These are phyloP conservation scores for Colletotrichum gloeosporioides DNA, from an alignment of 2,329 filamentous ascomycete genomes.

Conservation along the genomic window DNA sequence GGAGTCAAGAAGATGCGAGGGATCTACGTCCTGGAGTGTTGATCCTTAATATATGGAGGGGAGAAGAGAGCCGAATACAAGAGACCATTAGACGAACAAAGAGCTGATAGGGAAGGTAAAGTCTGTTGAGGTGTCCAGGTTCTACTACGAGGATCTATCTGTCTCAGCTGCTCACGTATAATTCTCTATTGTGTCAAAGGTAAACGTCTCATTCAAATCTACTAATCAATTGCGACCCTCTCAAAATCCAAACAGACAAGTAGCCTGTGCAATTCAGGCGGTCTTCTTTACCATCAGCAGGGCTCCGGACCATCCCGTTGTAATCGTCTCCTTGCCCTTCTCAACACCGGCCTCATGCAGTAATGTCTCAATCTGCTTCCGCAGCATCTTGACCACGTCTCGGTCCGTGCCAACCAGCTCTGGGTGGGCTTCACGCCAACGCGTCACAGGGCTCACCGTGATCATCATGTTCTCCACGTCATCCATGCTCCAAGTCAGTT, in stretches of 20 bases:
- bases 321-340: slow-evolving; percentile 34
- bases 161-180: not conserved
- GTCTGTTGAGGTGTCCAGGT: too few species aligned
- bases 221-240: too few species aligned
- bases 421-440: slow-evolving; percentile 52
- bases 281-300: slow-evolving; percentile 36
- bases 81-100: too few species aligned
- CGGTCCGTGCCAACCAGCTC: slow-evolving; percentile 43
- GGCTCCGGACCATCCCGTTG: slow-evolving; percentile 25
- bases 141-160: too few species aligned
- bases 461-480: slow-evolving; percentile 38
- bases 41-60: too few species aligned
- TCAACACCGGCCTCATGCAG: slow-evolving; percentile 39
- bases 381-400: slow-evolving; percentile 38
- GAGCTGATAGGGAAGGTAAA: too few species aligned
- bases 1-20: too few species aligned
- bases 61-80: too few species aligned
- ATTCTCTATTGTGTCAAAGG: too few species aligned
- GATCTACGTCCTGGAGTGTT: too few species aligned
- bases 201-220: too few species aligned
- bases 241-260: too few species aligned
- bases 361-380: slow-evolving; percentile 29
- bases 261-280: not conserved
- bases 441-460: slow-evolving; percentile 43
- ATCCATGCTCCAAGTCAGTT: slow-evolving; percentile 31